Evolutionary conservation across 2,329 filamentous ascomycete species (phyloP).

Genomic region (Drechslera avenae): DNA sequence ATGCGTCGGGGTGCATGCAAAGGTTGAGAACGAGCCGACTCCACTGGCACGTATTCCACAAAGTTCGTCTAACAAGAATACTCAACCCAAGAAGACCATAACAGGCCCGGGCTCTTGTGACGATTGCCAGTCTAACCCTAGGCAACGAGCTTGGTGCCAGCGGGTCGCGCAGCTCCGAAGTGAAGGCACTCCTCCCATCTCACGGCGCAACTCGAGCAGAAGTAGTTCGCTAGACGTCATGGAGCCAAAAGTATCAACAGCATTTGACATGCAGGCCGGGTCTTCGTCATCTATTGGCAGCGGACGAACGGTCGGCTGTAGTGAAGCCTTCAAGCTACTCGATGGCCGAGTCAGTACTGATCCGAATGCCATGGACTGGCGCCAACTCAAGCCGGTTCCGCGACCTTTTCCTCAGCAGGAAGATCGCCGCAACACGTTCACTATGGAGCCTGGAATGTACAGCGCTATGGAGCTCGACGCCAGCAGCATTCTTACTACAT

Average conservation of each 20-base stretch:
- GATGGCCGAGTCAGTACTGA: constrained; percentile 43
- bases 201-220: constrained; percentile 30
- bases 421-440: constrained; percentile 30
- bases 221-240: constrained; percentile 30
- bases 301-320: constrained; percentile 40
- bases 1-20: constrained; percentile 29
- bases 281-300: constrained; percentile 17
- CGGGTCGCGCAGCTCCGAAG: constrained; percentile 38
- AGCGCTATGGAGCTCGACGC: constrained; percentile 47
- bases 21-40: constrained; percentile 17
- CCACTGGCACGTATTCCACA: constrained; percentile 11
- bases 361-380: constrained; percentile 37
- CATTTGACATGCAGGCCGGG: constrained; percentile 23
- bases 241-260: constrained; percentile 35
- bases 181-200: constrained; percentile 21
- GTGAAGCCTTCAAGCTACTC: constrained; percentile 43
- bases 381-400: constrained; percentile 36
- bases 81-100: constrained; percentile 12
- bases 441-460: constrained; percentile 37
- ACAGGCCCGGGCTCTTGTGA: constrained; percentile 42
- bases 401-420: constrained; percentile 16
- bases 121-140: constrained; percentile 43
- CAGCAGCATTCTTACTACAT: constrained; percentile 44
- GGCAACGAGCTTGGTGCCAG: constrained; percentile 44
- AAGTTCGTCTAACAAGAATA: constrained; percentile 2